phyloP scores from a whole-genome alignment of 2,329 filamentous ascomycete species.

The Hypocrella siamensis region DNA sequence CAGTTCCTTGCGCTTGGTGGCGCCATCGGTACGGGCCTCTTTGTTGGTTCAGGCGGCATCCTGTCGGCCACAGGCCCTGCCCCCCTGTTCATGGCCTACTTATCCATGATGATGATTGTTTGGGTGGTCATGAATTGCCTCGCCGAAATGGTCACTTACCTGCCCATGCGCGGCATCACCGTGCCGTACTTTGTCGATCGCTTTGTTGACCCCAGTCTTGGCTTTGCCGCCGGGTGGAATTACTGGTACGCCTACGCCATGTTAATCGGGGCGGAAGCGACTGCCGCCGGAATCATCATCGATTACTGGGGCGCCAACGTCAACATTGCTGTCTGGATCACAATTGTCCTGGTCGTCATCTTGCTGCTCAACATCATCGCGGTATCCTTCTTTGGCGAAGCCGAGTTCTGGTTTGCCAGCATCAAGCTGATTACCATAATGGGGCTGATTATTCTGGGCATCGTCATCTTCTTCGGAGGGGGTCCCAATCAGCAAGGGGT shows the following conservation, averaged over 20 bases:
- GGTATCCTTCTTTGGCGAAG: conserved; percentile 42
- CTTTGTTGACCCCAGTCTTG: conserved; percentile 37
- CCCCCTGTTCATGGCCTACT: conserved; percentile 54
- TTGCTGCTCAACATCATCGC: conserved; percentile 40
- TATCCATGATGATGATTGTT: conserved; percentile 36
- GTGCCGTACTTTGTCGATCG: conserved; percentile 40
- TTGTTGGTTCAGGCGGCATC: conserved; percentile 44
- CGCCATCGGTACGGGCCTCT: conserved; percentile 48
- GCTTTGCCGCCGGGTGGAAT: conserved; percentile 43
- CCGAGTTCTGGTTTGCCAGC: conserved; percentile 45
- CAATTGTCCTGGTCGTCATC: conserved; percentile 37
- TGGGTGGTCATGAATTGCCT: conserved; percentile 39
- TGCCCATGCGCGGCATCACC: conserved; percentile 40
- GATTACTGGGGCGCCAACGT: conserved; percentile 42
- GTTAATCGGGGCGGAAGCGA: conserved; percentile 40
- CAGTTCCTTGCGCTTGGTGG: conserved; percentile 42
- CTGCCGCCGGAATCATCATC: conserved; percentile 40
- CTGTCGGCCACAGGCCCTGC: conserved; percentile 43
- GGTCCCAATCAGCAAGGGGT: conserved; percentile 31
- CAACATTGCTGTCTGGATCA: conserved; percentile 41
- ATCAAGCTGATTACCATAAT: conserved; percentile 45
- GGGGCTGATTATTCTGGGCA: conserved; percentile 38
- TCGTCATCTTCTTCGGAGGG: conserved; percentile 41
- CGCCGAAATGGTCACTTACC: conserved; percentile 38
- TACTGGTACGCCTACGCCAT: conserved; percentile 49